These are phyloP conservation scores for Pythium sp. DNA, from an alignment of 352 stramenopile genomes.

Conservation along the genomic window DNA sequence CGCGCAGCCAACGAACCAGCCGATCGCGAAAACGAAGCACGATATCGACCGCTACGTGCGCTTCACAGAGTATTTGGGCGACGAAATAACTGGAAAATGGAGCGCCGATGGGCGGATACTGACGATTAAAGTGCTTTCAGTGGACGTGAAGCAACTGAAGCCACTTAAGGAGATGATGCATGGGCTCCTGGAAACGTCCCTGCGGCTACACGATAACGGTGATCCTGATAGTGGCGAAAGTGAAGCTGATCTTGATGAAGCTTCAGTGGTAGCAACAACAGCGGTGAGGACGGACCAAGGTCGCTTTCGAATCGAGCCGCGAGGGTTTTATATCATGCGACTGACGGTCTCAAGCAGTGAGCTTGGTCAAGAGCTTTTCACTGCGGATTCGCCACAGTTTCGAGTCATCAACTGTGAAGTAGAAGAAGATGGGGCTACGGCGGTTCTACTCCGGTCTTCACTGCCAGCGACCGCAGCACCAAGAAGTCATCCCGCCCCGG, in stretches of 20 bases:
- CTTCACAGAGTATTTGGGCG: slow-evolving; percentile 61
- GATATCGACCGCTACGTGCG: slow-evolving; percentile 42
- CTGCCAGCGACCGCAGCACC: background rate
- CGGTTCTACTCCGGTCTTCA: slow-evolving; percentile 10
- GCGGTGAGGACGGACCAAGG: slow-evolving; percentile 3
- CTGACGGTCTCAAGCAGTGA: slow-evolving; percentile 8
- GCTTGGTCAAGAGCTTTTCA: background rate
- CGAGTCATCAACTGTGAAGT: slow-evolving; percentile 15
- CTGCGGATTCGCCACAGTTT: slow-evolving; percentile 18
- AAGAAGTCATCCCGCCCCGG: background rate
- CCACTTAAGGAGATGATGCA: slow-evolving; percentile 43
- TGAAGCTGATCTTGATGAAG: background rate
- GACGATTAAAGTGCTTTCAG: slow-evolving; percentile 33
- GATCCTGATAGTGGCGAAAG: background rate
- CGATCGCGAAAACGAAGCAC: slow-evolving; percentile 23
- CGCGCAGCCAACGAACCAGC: slow-evolving; percentile 46
- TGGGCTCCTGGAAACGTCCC: slow-evolving; percentile 32
- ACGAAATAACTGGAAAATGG: slow-evolving; percentile 40
- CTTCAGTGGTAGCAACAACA: background rate
- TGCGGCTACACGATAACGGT: slow-evolving; percentile 5
- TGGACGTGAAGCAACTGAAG: slow-evolving; percentile 34
- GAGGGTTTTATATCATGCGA: slow-evolving; percentile 30
- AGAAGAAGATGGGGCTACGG: background rate
- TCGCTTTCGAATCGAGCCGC: slow-evolving; percentile 36
- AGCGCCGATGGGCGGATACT: slow-evolving; percentile 36